Conservation (phyloP, 2,329 filamentous ascomycete species). For the Fulvia fulva region DNA sequence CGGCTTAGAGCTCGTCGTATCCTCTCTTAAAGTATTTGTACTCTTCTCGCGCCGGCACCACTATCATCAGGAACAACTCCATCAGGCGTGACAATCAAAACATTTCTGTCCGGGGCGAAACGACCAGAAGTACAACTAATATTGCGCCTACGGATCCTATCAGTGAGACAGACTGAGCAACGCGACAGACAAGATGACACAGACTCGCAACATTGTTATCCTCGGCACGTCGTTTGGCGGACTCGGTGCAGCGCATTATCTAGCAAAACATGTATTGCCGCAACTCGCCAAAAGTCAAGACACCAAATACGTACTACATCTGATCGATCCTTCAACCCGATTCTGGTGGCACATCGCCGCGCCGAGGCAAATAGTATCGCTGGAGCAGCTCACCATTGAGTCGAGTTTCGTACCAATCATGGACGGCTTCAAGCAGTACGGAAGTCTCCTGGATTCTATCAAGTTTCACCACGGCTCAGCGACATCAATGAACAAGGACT, state of each 20-base stretch:
- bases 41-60: neutral
- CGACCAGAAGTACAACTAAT: neutral
- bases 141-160: neutral
- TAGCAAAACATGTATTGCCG: conserved; percentile 51
- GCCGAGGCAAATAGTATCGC: conserved; percentile 51
- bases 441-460: conserved; percentile 34
- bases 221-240: conserved; percentile 54
- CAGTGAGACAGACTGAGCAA: neutral
- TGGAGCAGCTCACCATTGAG: conserved; percentile 44
- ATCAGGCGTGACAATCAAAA: neutral
- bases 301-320: conserved; percentile 48
- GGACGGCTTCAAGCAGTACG: conserved; percentile 51
- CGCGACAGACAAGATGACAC: conserved; percentile 24
- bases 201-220: conserved; percentile 46
- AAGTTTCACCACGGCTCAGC: conserved; percentile 49
- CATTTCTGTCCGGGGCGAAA: neutral
- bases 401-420: conserved; percentile 50
- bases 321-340: conserved; percentile 51
- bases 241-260: conserved; percentile 50
- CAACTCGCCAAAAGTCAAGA: conserved; percentile 28
- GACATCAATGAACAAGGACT: conserved; percentile 43
- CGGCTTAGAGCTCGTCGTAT: neutral
- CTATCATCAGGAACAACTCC: neutral
- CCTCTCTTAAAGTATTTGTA: neutral
- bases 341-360: conserved; percentile 53